phyloP scores from a whole-genome alignment of 345 rosid genomes.

The Cochlearia excelsa region DNA sequence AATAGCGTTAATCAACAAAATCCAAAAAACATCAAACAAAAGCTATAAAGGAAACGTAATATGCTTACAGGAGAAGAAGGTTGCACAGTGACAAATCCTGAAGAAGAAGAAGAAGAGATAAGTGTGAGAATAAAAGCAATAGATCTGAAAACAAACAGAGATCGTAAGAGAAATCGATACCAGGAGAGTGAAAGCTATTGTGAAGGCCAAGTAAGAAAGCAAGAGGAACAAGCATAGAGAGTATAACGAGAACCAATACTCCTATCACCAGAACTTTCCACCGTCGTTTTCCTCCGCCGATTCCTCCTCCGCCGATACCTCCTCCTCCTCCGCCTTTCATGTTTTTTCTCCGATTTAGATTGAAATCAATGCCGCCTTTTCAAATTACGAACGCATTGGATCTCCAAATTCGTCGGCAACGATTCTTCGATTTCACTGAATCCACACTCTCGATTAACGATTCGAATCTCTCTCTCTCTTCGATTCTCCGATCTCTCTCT shows the following conservation, averaged over 20 bases:
- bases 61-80: conserved; percentile 53
- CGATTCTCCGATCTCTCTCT: neutral
- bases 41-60: conserved; percentile 2
- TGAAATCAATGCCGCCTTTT: conserved; percentile 4
- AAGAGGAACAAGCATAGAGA: conserved; percentile 94
- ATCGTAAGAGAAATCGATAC: conserved; percentile 13
- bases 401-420: conserved; percentile 8
- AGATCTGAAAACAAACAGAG: neutral
- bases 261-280: conserved; percentile 71
- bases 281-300: conserved; percentile 58
- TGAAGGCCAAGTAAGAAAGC: conserved; percentile 81
- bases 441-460: conserved; percentile 21
- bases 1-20: neutral
- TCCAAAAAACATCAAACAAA: conserved; percentile 10
- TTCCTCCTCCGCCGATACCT: conserved; percentile 24
- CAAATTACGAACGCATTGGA: conserved; percentile 35
- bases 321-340: conserved; percentile 35
- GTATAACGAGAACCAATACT: conserved; percentile 75
- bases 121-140: neutral
- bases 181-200: conserved; percentile 73
- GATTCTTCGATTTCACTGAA: conserved; percentile 22
- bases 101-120: conserved; percentile 11
- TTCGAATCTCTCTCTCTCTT: neutral
- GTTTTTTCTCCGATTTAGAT: conserved; percentile 12
- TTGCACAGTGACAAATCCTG: conserved; percentile 33